Evolutionary conservation across 495 filamentous ascomycete genomes (phyloP).

Genomic region (Apiosordaria backusii): DNA sequence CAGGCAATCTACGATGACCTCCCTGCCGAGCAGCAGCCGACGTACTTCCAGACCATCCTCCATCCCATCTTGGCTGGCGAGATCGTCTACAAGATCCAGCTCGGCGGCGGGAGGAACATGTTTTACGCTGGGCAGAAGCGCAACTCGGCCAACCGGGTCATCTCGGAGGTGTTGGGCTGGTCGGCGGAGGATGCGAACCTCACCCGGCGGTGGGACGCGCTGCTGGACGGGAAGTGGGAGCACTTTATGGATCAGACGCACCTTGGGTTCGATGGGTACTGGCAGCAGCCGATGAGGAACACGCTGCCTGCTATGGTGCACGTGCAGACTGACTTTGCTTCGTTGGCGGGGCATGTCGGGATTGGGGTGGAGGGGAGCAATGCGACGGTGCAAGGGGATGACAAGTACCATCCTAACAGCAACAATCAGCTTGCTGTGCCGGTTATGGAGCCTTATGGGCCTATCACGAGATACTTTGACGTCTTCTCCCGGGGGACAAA

Average conservation of each 20-base stretch:
- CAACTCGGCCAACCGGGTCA: conserved; percentile 60
- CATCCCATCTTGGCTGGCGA: conserved; percentile 63
- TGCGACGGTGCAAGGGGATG: conserved; percentile 63
- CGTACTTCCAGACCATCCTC: conserved; percentile 68
- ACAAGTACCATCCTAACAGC: conserved; percentile 59
- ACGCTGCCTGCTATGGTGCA: conserved; percentile 57
- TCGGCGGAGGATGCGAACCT: conserved; percentile 62
- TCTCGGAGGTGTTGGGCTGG: conserved; percentile 53
- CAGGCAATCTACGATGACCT: conserved; percentile 55
- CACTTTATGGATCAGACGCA: conserved; percentile 66
- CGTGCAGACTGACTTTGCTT: conserved; percentile 53
- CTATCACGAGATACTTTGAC: conserved; percentile 59
- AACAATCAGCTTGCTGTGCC: conserved; percentile 54
- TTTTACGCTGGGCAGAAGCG: conserved; percentile 62
- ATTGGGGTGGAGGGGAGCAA: conserved; percentile 63
- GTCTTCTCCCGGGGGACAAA: conserved; percentile 61
- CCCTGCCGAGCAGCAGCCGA: conserved; percentile 42
- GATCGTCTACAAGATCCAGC: conserved; percentile 59
- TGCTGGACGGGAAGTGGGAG: conserved; percentile 69
- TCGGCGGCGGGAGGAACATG: conserved; percentile 58
- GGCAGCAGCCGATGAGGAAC: conserved; percentile 72
- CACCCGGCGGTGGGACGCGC: conserved; percentile 57
- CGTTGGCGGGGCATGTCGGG: conserved; percentile 61
- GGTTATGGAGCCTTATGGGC: conserved; percentile 61
- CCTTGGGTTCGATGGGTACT: conserved; percentile 51